These are phyloP conservation scores for Scenedesmus sp. DNA, from an alignment of 163 green algal genomes.

Conservation along the genomic window DNA sequence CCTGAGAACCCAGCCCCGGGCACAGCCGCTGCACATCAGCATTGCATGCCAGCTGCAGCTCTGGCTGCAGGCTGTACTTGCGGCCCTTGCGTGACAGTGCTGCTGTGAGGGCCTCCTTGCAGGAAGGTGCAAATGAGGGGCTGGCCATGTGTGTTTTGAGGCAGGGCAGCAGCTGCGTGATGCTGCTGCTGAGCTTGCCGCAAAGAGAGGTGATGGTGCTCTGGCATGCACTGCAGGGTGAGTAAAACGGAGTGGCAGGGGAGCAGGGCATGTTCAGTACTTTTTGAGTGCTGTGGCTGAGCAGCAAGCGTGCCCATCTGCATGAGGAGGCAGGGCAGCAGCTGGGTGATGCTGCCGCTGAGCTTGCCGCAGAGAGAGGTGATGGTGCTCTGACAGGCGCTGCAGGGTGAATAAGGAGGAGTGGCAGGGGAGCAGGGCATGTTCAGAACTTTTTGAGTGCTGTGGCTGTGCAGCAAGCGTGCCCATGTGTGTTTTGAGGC, in stretches of 20 bases:
- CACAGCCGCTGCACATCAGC: neutral
- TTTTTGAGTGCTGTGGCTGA: neutral
- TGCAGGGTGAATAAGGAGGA: no score
- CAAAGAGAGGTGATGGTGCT: conserved; percentile 17
- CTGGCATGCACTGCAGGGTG: neutral
- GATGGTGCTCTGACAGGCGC: neutral
- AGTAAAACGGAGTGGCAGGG: neutral
- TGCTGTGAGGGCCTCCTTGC: conserved; percentile 20
- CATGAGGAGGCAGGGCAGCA: neutral
- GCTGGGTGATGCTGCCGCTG: neutral
- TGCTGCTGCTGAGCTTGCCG: neutral
- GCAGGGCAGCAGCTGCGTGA: conserved; percentile 6
- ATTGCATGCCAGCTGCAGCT: neutral
- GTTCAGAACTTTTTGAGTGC: no score
- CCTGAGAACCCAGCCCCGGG: neutral
- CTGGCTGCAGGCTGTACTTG: conserved; percentile 14
- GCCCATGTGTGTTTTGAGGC: neutral
- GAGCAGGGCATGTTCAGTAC: no score
- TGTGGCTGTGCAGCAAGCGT: neutral
- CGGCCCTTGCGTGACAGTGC: neutral
- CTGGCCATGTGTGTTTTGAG: neutral
- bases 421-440: no score
- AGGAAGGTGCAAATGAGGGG: neutral
- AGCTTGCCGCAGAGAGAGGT: neutral
- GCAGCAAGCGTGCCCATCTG: neutral